These are phyloP conservation scores for Saturnispora silvae DNA, from an alignment of 805 yeast genomes.

Conservation along the genomic window DNA sequence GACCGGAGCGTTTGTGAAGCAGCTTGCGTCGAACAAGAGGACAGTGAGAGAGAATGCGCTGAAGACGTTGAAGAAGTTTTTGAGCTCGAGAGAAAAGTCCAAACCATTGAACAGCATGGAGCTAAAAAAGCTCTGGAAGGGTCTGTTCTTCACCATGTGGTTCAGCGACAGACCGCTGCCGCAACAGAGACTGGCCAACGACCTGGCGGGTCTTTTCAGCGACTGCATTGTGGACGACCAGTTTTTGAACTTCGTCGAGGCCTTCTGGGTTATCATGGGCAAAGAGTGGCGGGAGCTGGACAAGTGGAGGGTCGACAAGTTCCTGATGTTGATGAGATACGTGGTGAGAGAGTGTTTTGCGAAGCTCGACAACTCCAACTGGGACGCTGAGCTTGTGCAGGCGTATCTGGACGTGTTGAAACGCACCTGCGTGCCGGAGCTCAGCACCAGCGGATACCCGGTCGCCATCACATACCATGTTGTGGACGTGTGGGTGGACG, in stretches of 20 bases:
- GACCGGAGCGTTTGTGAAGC: conserved; percentile 56
- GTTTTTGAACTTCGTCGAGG: conserved; percentile 45
- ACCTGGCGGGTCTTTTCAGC: conserved; percentile 48
- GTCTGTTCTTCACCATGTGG: conserved; percentile 95
- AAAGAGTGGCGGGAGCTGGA: conserved; percentile 82
- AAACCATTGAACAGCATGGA: conserved; percentile 40
- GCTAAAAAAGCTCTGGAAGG: conserved; percentile 85
- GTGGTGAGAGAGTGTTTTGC: conserved; percentile 55
- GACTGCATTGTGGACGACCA: conserved; percentile 32
- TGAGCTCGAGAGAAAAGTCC: conserved; percentile 35
- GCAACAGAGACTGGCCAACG: conserved; percentile 74
- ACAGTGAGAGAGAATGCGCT: conserved; percentile 66
- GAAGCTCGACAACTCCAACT: conserved; percentile 40
- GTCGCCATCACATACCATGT: conserved; percentile 77
- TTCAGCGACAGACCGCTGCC: conserved; percentile 88
- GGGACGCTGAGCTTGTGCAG: conserved; percentile 41
- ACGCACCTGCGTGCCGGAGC: conserved; percentile 37
- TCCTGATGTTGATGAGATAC: conserved; percentile 68
- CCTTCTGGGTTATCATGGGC: conserved; percentile 73
- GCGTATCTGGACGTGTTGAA: conserved; percentile 31
- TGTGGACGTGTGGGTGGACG: conserved; percentile 76
- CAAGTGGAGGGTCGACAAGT: conserved; percentile 82
- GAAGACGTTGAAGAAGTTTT: conserved; percentile 48
- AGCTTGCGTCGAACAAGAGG: conserved; percentile 75
- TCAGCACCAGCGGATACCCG: conserved; percentile 37